Evolutionary conservation across 176 grass and related monocot species (phyloP).

Genomic region (Hyparrhenia diplandra): DNA sequence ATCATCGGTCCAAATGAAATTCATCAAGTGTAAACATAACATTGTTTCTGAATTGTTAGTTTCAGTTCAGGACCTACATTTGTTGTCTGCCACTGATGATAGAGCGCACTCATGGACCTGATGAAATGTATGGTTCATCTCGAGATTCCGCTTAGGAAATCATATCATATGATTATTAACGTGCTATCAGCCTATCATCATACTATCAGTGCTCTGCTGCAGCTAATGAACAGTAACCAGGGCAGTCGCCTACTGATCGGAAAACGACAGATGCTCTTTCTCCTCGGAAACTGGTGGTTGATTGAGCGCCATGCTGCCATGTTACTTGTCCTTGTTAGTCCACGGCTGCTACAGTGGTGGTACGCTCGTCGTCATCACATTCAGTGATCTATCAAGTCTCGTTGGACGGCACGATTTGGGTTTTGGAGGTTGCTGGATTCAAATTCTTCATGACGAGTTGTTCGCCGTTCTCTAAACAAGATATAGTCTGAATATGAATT

Average conservation of each 20-base stretch:
- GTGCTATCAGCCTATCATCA: neutral
- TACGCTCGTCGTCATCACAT: no score
- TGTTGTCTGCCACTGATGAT: neutral
- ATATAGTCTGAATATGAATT: neutral
- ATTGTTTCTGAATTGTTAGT: no score
- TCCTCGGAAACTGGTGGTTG: conserved; percentile 5
- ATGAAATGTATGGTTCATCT: neutral
- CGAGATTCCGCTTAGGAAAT: neutral
- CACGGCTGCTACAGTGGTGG: neutral
- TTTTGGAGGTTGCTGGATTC: conserved; percentile 17
- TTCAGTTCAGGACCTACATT: no score
- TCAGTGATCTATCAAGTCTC: neutral
- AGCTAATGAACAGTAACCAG: neutral
- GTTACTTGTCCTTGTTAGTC: conserved; percentile 6
- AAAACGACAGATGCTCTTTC: neutral
- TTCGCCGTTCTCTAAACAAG: neutral
- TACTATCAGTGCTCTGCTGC: neutral
- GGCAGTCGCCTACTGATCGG: neutral
- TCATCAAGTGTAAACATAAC: no score
- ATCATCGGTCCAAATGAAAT: no score
- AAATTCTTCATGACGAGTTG: neutral
- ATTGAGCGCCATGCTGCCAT: conserved; percentile 26
- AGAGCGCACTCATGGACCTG: neutral
- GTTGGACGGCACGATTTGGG: neutral
- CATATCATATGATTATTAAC: conserved; percentile 4